Percentiles rank a stretch among this genome's conserved stretches.
phyloP scores from a whole-genome alignment of 2,329 filamentous ascomycete genomes.

The Botrytis byssoidea region DNA sequence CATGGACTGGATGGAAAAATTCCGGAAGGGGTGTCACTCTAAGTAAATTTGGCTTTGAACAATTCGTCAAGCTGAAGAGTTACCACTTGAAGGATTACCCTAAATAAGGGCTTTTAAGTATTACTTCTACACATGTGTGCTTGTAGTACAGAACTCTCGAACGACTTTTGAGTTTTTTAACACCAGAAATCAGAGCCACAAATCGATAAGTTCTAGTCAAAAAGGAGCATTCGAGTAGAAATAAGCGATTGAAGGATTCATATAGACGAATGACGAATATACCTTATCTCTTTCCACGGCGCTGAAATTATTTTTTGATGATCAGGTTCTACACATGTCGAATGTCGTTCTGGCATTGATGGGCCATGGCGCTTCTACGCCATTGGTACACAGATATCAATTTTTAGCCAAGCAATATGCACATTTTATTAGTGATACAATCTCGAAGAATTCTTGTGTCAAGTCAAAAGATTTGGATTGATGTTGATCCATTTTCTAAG shows the following conservation, averaged over 20 bases:
- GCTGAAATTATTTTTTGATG: constrained; percentile 5
- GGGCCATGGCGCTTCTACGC: constrained; percentile 19
- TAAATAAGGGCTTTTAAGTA: constrained; percentile 41
- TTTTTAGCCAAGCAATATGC: constrained; percentile 11
- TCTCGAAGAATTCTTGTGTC: constrained; percentile 21
- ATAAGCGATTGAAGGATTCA: constrained; percentile 20
- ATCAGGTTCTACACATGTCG: constrained; percentile 13
- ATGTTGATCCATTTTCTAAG: constrained; percentile 19
- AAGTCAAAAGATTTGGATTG: background rate
- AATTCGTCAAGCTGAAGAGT: constrained; percentile 95
- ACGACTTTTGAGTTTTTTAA: constrained; percentile 17
- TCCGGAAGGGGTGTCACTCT: constrained; percentile 89
- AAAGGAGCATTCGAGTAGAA: constrained; percentile 7
- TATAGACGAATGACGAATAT: constrained; percentile 21
- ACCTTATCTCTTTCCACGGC: constrained; percentile 1
- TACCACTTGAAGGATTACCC: constrained; percentile 85
- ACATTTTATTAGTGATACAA: constrained; percentile 20
- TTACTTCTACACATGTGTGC: constrained; percentile 19
- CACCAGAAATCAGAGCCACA: constrained; percentile 12
- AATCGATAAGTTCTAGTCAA: constrained; percentile 17
- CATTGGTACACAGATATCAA: constrained; percentile 15
- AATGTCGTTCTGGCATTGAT: constrained; percentile 17
- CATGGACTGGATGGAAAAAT: constrained; percentile 98
- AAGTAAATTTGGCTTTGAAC: constrained; percentile 87
- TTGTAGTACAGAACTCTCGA: constrained; percentile 19